These are phyloP conservation scores for Amanita thiersii DNA, from an alignment of 768 basidiomycete genomes.

Conservation along the genomic window DNA sequence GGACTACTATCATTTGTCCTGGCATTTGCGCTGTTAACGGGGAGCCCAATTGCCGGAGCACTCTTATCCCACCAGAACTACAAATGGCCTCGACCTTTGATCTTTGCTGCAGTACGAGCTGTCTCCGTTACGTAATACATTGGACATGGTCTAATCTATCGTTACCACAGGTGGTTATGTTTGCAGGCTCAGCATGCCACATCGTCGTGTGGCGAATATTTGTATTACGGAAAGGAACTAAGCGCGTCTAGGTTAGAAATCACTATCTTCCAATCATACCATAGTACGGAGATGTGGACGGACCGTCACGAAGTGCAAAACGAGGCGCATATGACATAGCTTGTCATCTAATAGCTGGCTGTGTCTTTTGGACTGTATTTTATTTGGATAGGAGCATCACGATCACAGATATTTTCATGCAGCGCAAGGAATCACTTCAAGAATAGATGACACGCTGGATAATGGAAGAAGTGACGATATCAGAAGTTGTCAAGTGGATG, in stretches of 20 bases:
- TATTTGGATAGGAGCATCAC: too few species aligned
- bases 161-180: constrained; percentile 21
- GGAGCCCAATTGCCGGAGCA: constrained; percentile 47
- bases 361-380: too few species aligned
- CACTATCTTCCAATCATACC: too few species aligned
- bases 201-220: constrained; percentile 23
- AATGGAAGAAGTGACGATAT: too few species aligned
- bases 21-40: constrained; percentile 37
- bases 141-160: constrained; percentile 3
- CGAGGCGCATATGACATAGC: too few species aligned
- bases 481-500: too few species aligned
- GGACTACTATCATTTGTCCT: constrained; percentile 36
- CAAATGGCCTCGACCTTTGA: constrained; percentile 32
- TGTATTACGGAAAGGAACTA: constrained; percentile 20
- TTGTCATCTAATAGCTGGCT: too few species aligned
- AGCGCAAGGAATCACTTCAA: too few species aligned
- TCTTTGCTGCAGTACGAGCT: constrained; percentile 33
- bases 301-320: too few species aligned
- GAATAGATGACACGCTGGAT: too few species aligned
- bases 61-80: constrained; percentile 30
- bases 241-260: constrained; percentile 8
- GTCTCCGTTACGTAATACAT: background rate
- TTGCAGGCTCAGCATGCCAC: constrained; percentile 24
- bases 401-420: too few species aligned
- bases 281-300: too few species aligned